A percentile compares a stretch with the other conserved stretches of the same genome.
phyloP scores from a whole-genome alignment of 768 basidiomycete species.

The Mycena alexandri region DNA sequence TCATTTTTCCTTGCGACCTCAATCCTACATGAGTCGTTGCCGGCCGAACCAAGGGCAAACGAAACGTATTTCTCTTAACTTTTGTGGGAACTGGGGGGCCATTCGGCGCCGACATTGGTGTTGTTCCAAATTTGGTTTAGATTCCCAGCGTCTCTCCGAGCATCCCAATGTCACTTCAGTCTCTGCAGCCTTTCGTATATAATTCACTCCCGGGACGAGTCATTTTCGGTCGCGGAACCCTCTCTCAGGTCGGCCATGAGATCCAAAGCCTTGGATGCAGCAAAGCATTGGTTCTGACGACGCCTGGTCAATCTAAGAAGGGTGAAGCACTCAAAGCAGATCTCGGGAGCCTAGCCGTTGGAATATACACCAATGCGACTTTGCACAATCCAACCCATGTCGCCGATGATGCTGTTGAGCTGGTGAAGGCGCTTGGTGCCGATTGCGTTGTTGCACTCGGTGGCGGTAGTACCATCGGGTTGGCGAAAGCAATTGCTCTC shows the following conservation, averaged over 20 bases:
- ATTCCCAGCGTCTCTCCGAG: not conserved
- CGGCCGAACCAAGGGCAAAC: no score
- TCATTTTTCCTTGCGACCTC: no score
- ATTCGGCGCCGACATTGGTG: no score
- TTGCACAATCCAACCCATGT: slow-evolving; percentile 57
- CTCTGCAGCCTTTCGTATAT: slow-evolving; percentile 53
- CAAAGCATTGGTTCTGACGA: slow-evolving; percentile 51
- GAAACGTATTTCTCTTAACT: no score
- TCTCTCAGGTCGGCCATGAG: slow-evolving; percentile 47
- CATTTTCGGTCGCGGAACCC: slow-evolving; percentile 53
- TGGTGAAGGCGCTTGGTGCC: slow-evolving; percentile 42
- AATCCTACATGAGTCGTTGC: no score
- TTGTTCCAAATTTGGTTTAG: not conserved
- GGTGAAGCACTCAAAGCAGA: slow-evolving; percentile 42
- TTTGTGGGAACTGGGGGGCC: no score
- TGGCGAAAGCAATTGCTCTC: slow-evolving; percentile 56
- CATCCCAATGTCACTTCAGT: not conserved
- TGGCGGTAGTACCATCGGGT: slow-evolving; percentile 53
- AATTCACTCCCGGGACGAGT: slow-evolving; percentile 53
- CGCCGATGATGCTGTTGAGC: slow-evolving; percentile 50
- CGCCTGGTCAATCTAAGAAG: slow-evolving; percentile 46
- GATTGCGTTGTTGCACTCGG: slow-evolving; percentile 55
- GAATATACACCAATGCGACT: slow-evolving; percentile 52
- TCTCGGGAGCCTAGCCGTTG: slow-evolving; percentile 43
- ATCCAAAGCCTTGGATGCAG: slow-evolving; percentile 47